Evolutionary conservation across 2,329 filamentous ascomycete species (phyloP).

Genomic region (Leptographium radiaticola): DNA sequence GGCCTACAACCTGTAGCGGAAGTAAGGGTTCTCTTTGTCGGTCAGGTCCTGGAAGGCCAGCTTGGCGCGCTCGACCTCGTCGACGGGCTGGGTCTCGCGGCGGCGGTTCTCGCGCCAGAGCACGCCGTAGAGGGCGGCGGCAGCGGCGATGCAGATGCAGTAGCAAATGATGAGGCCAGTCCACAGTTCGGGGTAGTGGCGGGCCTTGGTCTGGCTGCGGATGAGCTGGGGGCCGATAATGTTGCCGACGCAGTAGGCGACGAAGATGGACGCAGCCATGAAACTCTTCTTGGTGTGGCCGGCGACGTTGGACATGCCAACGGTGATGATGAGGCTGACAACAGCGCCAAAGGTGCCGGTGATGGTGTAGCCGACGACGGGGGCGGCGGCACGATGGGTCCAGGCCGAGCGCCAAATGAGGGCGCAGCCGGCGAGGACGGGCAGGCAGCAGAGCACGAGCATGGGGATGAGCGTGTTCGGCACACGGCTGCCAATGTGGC

Average conservation of each 20-base stretch:
- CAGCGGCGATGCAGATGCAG: conserved; percentile 50
- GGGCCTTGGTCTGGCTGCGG: conserved; percentile 46
- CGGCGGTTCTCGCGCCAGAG: conserved; percentile 45
- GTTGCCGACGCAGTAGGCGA: conserved; percentile 63
- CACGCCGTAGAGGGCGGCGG: conserved; percentile 42
- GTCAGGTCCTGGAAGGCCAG: conserved; percentile 56
- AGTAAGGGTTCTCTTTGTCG: conserved; percentile 44
- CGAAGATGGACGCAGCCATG: conserved; percentile 61
- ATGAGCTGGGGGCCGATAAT: conserved; percentile 65
- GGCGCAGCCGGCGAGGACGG: conserved; percentile 60
- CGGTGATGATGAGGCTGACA: conserved; percentile 42
- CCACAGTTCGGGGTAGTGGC: conserved; percentile 63
- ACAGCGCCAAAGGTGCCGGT: conserved; percentile 63
- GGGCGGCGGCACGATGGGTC: conserved; percentile 50
- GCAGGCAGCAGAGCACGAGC: conserved; percentile 53
- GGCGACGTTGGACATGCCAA: conserved; percentile 54
- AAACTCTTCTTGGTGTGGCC: conserved; percentile 69
- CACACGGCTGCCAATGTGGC: conserved; percentile 47
- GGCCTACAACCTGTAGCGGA: not conserved
- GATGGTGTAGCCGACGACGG: conserved; percentile 58
- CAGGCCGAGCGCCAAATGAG: conserved; percentile 61
- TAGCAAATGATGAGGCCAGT: conserved; percentile 54
- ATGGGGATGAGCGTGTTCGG: conserved; percentile 52
- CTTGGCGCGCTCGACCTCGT: conserved; percentile 50
- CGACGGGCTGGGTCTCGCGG: conserved; percentile 31